Conservation (phyloP, 139 green algal genomes). For the Closterium sp. region DNA sequence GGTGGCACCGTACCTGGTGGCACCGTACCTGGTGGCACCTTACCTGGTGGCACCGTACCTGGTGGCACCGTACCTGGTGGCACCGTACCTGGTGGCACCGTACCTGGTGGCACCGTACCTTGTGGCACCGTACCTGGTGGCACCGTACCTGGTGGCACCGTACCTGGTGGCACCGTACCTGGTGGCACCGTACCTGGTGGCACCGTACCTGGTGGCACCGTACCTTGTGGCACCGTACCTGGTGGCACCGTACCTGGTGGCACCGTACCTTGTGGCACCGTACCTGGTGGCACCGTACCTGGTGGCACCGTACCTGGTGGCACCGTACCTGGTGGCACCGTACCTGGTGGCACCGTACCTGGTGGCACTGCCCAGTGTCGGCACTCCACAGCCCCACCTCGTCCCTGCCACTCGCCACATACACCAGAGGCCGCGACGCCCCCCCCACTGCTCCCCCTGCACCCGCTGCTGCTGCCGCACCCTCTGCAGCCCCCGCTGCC, state of each 20-base stretch:
- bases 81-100: too few relatives aligned
- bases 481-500: background rate
- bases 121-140: too few relatives aligned
- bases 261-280: background rate
- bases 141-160: too few relatives aligned
- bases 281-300: background rate
- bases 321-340: background rate
- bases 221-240: background rate
- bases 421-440: slow-evolving; percentile 31
- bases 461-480: background rate
- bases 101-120: too few relatives aligned
- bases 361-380: slow-evolving; percentile 33
- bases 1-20: too few relatives aligned
- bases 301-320: background rate
- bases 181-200: background rate
- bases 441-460: background rate
- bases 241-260: background rate
- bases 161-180: too few relatives aligned
- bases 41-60: too few relatives aligned
- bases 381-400: slow-evolving; percentile 48
- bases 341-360: background rate
- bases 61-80: too few relatives aligned
- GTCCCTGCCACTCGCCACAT: slow-evolving; percentile 35
- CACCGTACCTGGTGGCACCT: too few relatives aligned
- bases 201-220: background rate